Conservation (phyloP, 2,329 filamentous ascomycete species). For the Cercospora sp. region DNA sequence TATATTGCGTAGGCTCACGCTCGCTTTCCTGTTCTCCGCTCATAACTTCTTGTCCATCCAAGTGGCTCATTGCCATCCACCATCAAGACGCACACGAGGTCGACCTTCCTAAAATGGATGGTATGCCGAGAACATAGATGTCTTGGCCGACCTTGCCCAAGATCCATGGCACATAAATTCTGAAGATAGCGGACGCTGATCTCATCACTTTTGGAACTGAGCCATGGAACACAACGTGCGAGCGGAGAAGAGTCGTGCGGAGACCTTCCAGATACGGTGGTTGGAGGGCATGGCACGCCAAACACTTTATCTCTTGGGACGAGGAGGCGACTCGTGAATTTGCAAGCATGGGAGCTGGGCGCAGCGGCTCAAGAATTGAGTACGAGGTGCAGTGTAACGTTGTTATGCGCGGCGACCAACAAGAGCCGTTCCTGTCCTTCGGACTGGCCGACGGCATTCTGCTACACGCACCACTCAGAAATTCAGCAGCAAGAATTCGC, state of each 20-base stretch:
- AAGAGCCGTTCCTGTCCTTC: neutral
- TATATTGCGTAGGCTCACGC: neutral
- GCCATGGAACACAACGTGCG: neutral
- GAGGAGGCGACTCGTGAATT: neutral
- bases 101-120: slow-evolving; percentile 2
- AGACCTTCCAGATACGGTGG: slow-evolving; percentile 7
- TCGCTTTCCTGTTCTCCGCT: neutral
- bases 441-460: neutral
- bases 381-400: neutral
- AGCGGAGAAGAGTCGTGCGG: neutral
- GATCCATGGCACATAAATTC: neutral
- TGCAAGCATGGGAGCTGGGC: neutral
- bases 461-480: neutral
- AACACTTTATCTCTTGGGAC: slow-evolving; percentile 2
- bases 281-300: slow-evolving; percentile 2
- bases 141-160: slow-evolving; percentile 2
- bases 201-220: neutral
- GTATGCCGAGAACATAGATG: slow-evolving; percentile 4
- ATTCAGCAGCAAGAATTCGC: neutral
- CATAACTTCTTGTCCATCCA: neutral
- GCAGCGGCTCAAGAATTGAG: neutral
- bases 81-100: slow-evolving; percentile 3
- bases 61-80: neutral
- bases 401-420: neutral
- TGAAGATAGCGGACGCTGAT: neutral